phyloP scores from a whole-genome alignment of 106 monocot genomes.

The Platanthera guangdongensis region DNA sequence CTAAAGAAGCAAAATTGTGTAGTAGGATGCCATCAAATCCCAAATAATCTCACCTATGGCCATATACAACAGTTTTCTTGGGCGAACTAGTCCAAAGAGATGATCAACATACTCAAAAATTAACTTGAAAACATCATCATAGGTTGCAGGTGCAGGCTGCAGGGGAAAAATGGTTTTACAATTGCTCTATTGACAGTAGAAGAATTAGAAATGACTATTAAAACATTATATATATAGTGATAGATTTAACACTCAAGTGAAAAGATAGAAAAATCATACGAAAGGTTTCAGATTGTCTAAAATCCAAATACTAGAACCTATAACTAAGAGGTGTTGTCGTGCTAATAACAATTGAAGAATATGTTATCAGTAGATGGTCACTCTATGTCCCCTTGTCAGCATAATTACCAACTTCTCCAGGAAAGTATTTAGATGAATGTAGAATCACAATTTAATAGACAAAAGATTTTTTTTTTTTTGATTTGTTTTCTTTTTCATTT shows the following conservation, averaged over 20 bases:
- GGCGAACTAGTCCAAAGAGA: constrained; percentile 75
- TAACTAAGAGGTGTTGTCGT: not conserved
- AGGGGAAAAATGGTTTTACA: constrained; percentile 12
- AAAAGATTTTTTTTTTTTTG: not conserved
- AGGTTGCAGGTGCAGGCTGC: constrained; percentile 74
- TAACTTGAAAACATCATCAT: constrained; percentile 81
- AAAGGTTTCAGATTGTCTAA: not conserved
- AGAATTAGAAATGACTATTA: not conserved
- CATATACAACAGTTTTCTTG: constrained; percentile 84
- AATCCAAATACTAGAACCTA: not conserved
- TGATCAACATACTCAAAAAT: constrained; percentile 89
- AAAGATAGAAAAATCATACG: not conserved
- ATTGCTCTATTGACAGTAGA: not conserved
- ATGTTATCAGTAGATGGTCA: not conserved
- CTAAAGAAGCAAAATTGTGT: not conserved
- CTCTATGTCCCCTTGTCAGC: not conserved
- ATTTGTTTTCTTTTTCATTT: not conserved
- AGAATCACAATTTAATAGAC: not conserved
- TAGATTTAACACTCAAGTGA: not conserved
- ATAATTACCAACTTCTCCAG: not conserved
- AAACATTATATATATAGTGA: not conserved
- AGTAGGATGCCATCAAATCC: not conserved
- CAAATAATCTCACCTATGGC: constrained; percentile 61
- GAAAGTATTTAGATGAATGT: not conserved
- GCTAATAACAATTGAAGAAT: not conserved